These are phyloP conservation scores for Jasminum sambac DNA, from an alignment of 257 asterid species.

Conservation along the genomic window DNA sequence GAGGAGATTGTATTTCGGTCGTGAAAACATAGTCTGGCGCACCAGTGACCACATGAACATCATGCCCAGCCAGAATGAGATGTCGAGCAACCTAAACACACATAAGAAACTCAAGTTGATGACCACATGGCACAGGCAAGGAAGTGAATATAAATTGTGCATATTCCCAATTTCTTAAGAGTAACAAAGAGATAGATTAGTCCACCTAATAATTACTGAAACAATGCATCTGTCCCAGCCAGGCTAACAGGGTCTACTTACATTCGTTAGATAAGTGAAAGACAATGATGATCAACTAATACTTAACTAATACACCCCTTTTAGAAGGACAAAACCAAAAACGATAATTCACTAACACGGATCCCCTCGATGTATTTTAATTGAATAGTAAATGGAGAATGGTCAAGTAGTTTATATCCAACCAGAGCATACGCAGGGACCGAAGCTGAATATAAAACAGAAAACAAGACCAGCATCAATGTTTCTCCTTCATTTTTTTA, in stretches of 20 bases:
- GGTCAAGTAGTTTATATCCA: not conserved
- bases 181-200: not conserved
- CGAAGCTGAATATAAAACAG: not conserved
- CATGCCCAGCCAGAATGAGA: constrained; percentile 86
- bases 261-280: not conserved
- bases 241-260: not conserved
- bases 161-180: not conserved
- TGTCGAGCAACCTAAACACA: constrained; percentile 80
- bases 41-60: constrained; percentile 95
- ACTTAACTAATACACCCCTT: not conserved
- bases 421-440: not conserved
- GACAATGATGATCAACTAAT: not conserved
- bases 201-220: not conserved
- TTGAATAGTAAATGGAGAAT: not conserved
- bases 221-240: not conserved
- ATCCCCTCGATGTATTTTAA: not conserved
- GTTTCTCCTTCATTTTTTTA: not conserved
- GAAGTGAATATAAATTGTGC: constrained; percentile 2
- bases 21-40: constrained; percentile 95
- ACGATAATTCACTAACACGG: not conserved
- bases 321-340: not conserved
- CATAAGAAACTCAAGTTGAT: constrained; percentile 6
- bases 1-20: constrained; percentile 77
- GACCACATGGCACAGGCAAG: constrained; percentile 11
- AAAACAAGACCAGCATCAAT: not conserved